Base-by-base conservation (phyloP, 495 filamentous ascomycete genomes). In the Lasiosphaeria miniovina region DNA sequence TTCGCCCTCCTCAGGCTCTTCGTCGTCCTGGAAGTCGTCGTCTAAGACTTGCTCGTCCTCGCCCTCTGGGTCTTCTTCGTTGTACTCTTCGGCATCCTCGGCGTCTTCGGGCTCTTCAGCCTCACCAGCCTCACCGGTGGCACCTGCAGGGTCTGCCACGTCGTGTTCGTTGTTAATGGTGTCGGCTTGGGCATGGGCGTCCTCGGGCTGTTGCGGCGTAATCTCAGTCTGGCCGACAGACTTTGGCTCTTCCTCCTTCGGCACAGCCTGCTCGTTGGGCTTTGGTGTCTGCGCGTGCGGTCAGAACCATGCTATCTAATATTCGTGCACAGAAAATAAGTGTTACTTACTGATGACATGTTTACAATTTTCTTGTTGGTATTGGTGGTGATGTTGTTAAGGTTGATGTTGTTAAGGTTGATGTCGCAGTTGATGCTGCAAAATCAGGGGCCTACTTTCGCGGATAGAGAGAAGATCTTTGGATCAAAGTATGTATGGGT, bases 311-410 rank as follows among this genome's bases (percentile, higher is more conserved):
- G 12, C 5, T 6, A 46, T 14, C 7, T 9, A n/a, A 24, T 24
- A 5, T 9, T 1, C 43, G 15, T 46, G 1, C 43, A 6, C 43
- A 4, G 43, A 9, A 14, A n/a, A 9, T 1, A 4, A n/a, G 3
- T 46, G 12, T 8, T 46, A 49, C 64, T 64, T 64, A 70, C 70
- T 12, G 70, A 66, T 59, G 58, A 56, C 69, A 72, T 70, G 50
- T 48, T 58, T 11, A 17, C 31, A 24, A 14, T 46, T 1, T 12
- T 41, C 12, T 55, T 43, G 14, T 36, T 48, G 8, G 34, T 15
- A 15, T 59, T 49, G 4, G 52, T 53, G n/a, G 43, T 58, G 36
- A 45, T 32, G n/a, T 9, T 56, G 15, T 52, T 10, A 2, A 9
- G 10, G n/a, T 15, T 41, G 36, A 24, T 43, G 3, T 41, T 17